Percentiles rank a stretch among this genome's conserved stretches.
Conservation (phyloP, 768 basidiomycete species). For the Imleria badia region DNA sequence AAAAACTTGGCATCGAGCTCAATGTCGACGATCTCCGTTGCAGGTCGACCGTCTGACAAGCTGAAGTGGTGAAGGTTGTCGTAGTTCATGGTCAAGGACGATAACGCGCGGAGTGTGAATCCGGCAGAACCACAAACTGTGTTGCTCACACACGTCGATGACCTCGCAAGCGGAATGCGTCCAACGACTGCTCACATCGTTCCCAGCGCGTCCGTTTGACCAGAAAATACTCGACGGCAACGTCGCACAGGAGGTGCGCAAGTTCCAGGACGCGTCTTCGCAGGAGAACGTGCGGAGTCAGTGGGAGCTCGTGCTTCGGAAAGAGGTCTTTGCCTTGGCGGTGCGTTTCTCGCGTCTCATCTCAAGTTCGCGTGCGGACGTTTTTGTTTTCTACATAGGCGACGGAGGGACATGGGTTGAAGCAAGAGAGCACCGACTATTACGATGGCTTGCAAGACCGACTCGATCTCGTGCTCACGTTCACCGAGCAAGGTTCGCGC, state of each 20-base stretch:
- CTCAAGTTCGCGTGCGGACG: not conserved
- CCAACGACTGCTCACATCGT: conserved; percentile 47
- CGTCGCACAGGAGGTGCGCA: conserved; percentile 45
- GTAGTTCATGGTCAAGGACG: conserved; percentile 24
- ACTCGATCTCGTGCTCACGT: conserved; percentile 72
- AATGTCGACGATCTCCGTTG: conserved; percentile 15
- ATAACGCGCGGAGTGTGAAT: conserved; percentile 24
- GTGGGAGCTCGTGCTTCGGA: conserved; percentile 74
- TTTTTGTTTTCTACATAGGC: conserved; percentile 41
- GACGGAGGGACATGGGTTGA: conserved; percentile 66
- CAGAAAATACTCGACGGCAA: conserved; percentile 48
- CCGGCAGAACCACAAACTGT: not conserved
- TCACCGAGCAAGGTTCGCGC: conserved; percentile 71
- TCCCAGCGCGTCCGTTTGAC: conserved; percentile 52
- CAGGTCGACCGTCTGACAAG: conserved; percentile 7
- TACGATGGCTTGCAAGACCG: conserved; percentile 58
- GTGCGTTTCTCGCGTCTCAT: conserved; percentile 42
- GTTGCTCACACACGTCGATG: conserved; percentile 35
- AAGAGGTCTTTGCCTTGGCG: conserved; percentile 69
- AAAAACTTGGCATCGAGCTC: conserved; percentile 40
- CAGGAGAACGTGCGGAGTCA: conserved; percentile 64
- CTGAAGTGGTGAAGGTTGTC: conserved; percentile 20
- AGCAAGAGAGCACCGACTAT: conserved; percentile 51
- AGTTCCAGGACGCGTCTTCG: conserved; percentile 42
- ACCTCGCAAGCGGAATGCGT: conserved; percentile 52